These are phyloP conservation scores for Skeletonema potamos DNA, from an alignment of 108 stramenopile genomes.

Conservation along the genomic window DNA sequence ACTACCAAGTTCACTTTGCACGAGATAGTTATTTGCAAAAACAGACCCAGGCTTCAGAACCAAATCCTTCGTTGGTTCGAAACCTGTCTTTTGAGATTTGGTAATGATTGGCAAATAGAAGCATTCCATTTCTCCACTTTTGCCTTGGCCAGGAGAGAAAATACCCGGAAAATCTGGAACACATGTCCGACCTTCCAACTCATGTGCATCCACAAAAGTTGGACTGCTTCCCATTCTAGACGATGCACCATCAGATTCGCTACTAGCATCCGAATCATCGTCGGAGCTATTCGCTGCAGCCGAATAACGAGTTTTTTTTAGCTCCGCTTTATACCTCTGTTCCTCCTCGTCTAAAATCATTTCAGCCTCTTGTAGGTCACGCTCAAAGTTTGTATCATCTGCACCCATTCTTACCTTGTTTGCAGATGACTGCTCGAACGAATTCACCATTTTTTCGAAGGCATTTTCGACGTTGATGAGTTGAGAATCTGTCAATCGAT, in stretches of 20 bases:
- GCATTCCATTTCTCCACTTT: constrained; percentile 75
- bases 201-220: background rate
- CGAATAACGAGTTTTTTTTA: constrained; percentile 2
- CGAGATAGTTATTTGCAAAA: constrained; percentile 91
- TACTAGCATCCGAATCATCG: constrained; percentile 17
- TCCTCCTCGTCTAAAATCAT: constrained; percentile 60
- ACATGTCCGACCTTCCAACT: constrained; percentile 22
- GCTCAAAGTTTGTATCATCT: constrained; percentile 60
- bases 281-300: constrained; percentile 14
- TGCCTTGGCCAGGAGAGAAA: constrained; percentile 66
- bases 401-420: constrained; percentile 21
- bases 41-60: constrained; percentile 75
- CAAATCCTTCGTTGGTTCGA: constrained; percentile 88
- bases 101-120: constrained; percentile 85
- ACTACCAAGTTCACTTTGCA: constrained; percentile 88
- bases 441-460: constrained; percentile 66
- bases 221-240: background rate
- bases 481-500: constrained; percentile 60
- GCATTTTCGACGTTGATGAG: constrained; percentile 67
- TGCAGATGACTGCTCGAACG: constrained; percentile 45
- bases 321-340: constrained; percentile 16
- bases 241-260: constrained; percentile 25
- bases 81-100: constrained; percentile 86
- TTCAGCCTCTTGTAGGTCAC: constrained; percentile 75
- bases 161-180: constrained; percentile 72